A percentile compares a stretch with the other conserved stretches of the same genome.
Evolutionary conservation across 345 rosid genomes (phyloP).

Genomic region (Laguncularia racemosa): DNA sequence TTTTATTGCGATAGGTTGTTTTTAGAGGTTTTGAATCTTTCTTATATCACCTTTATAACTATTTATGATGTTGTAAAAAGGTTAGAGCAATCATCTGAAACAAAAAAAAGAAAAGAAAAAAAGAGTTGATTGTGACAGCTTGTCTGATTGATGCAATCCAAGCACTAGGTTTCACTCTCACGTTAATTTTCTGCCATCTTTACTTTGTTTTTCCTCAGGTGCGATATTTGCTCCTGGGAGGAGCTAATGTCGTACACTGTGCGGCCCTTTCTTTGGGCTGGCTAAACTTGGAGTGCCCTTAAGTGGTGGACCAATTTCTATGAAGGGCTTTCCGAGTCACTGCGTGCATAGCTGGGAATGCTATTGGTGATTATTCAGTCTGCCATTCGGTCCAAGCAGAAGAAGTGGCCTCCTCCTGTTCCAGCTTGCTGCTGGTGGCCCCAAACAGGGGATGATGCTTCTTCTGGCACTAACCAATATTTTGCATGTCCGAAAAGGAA

Average conservation of each 20-base stretch:
- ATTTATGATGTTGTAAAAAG: too few species aligned
- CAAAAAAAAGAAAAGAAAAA: background rate
- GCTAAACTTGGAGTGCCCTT: slow-evolving; percentile 78
- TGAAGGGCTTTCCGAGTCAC: slow-evolving; percentile 65
- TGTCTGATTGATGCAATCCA: slow-evolving; percentile 46
- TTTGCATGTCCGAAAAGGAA: slow-evolving; percentile 33
- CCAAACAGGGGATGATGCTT: slow-evolving; percentile 93
- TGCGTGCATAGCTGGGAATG: slow-evolving; percentile 75
- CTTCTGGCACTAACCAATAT: slow-evolving; percentile 69
- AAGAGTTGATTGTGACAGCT: slow-evolving; percentile 20
- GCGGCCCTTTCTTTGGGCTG: slow-evolving; percentile 63
- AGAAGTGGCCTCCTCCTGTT: slow-evolving; percentile 96
- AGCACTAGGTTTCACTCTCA: slow-evolving; percentile 45
- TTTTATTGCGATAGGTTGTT: too few species aligned
- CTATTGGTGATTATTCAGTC: slow-evolving; percentile 76
- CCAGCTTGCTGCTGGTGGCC: slow-evolving; percentile 73
- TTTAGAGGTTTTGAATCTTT: too few species aligned
- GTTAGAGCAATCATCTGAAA: too few species aligned
- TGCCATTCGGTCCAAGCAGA: slow-evolving; percentile 59
- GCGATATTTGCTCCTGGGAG: slow-evolving; percentile 97
- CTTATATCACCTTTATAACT: too few species aligned
- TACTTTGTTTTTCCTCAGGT: slow-evolving; percentile 86
- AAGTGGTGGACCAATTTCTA: slow-evolving; percentile 59
- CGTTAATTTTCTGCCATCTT: slow-evolving; percentile 61
- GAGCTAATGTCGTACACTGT: slow-evolving; percentile 99